These are phyloP conservation scores for Talaromyces liani DNA, from an alignment of 495 filamentous ascomycete species.

Conservation along the genomic window DNA sequence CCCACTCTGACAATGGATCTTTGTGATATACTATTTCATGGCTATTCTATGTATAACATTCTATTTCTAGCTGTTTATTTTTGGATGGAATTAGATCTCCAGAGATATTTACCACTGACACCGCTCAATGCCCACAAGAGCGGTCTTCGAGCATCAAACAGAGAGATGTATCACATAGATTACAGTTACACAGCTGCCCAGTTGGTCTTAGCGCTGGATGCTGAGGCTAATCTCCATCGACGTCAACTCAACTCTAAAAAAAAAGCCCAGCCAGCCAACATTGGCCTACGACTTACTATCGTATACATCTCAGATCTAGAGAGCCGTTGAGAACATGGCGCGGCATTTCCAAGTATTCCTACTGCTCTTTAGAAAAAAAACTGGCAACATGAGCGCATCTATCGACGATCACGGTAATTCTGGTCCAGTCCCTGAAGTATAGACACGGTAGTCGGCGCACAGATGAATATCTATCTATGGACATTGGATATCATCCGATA, in stretches of 20 bases:
- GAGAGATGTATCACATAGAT: not conserved
- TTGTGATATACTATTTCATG: not conserved
- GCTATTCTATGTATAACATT: not conserved
- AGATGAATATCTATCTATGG: not conserved
- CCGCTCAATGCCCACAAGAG: not conserved
- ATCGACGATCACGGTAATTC: not conserved
- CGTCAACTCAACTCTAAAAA: slow-evolving; percentile 5
- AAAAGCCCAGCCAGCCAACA: not conserved
- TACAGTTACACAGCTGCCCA: not conserved
- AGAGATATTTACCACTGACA: not conserved
- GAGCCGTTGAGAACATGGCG: not conserved
- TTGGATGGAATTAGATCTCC: not conserved
- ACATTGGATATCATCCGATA: not conserved
- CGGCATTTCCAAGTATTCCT: not conserved
- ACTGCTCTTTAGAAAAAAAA: not conserved
- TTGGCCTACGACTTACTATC: not conserved
- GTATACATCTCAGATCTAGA: not conserved
- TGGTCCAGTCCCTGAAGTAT: not conserved
- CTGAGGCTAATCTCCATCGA: not conserved
- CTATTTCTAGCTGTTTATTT: not conserved
- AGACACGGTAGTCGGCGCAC: not conserved
- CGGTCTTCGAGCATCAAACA: not conserved
- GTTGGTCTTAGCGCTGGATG: not conserved
- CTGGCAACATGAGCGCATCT: not conserved
- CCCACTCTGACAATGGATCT: no score